Base-by-base conservation (phyloP, 2,329 filamentous ascomycete genomes). In the Trichophaea hybrida region DNA sequence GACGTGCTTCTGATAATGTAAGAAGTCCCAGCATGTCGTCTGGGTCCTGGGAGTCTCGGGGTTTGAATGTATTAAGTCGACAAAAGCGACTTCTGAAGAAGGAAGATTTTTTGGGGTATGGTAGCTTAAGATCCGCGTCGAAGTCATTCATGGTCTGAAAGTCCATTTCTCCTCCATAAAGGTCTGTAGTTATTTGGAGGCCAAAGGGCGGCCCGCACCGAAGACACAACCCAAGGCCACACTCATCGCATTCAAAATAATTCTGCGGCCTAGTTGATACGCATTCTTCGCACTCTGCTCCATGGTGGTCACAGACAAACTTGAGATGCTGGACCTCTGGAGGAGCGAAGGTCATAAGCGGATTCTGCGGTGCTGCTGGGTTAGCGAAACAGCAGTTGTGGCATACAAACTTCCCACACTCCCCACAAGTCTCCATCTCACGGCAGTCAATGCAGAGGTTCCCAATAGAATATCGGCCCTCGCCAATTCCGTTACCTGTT, bases 371-470 rank as follows among this genome's bases (percentile, higher is more conserved):
- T 6, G 12, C 32, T 15, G 38, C 35, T 10, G n/a, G 32, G n/a
- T 32, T 35, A n/a, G 32, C 6, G 17, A 57, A 57, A 32, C 12
- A 10, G 38, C 55, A 57, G 24, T 37, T 57, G 12, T 48, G 55
- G 31, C 55, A 57, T 7, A 35, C 12, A 37, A 57, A 65, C 58
- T 48, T 56, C 8, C 61, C 64, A 52, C 64, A 65, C 1, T 57
- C 58, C 6, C 32, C n/a, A 13, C 64, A 65, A 1, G 64, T 65
- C 64, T 62, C 48, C 24, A 59, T 57, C 13, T 32, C 37, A 7
- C 58, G 54, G 32, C 64, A 65, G 35, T 62, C 64, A 1, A 46
- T 46, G 43, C 64, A 65, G 8, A 61, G 55, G 52, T 48, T 24
- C 2, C 64, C 64, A 51, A 65, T 38, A 1, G 57, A 52, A 8